Evolutionary conservation across 139 green algal species (phyloP), one percentile per base, ranked within the genome.

Genomic region (Tetraselmis chui): DNA sequence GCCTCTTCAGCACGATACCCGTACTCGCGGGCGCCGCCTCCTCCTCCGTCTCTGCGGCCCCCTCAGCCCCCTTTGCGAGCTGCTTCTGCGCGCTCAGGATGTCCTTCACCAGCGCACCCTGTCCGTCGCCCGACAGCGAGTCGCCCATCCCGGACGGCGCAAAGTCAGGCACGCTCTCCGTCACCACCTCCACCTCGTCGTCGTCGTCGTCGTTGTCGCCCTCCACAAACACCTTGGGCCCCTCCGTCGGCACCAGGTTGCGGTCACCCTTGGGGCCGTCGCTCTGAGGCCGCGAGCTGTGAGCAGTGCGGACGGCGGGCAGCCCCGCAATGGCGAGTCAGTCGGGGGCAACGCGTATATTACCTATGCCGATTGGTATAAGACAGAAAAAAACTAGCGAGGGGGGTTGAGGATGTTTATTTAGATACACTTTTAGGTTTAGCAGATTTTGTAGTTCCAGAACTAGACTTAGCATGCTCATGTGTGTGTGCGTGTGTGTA

Each of bases 101-200:
- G 82, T 95, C 86, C 59, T 85, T 84, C 59, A 95, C 91, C 27
- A 95, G 85, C 77, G 91, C 90, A 18, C 91, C 91, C 78, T 86
- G 83, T 81, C 87, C 86, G 23, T 79, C 85, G 75, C 88, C 58
- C 82, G 79, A 26, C 76, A 30, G 5, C 29, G 67, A 76, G 79
- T 59, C 76, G 78, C 80, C 80, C 32, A 83, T 59, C 18, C 27
- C 30, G 32, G 77, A 81, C 79, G 32, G 74, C 30, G 81, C 85
- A 78, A 29, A 77, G 28, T 26, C 77, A 11, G 77, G 76, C 28
- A 31, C 77, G 27, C 2, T 28, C 45, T 32, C n/a, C 26, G 27
- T 82, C 23, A 88, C 84, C 85, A 79, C 81, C 74, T 91, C 89
- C 45, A 88, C 87, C 29, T 89, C 84, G 76, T 89, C 85, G 84